phyloP scores from a whole-genome alignment of 2,329 filamentous ascomycete genomes.

The Leptographium galeiforme region DNA sequence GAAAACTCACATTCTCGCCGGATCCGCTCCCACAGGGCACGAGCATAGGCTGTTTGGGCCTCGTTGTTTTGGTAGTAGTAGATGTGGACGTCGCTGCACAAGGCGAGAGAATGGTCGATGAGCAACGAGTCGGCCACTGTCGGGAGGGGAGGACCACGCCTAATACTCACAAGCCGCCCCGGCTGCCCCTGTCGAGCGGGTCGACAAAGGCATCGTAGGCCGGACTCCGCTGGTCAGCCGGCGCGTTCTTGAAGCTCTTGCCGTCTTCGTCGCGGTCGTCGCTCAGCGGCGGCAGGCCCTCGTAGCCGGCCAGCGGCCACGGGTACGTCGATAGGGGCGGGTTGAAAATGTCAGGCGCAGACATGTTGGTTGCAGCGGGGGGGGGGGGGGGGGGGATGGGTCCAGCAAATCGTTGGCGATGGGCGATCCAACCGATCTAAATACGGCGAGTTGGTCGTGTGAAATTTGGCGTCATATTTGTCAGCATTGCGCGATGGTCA shows the following conservation, averaged over 20 bases:
- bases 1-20: constrained; percentile 55
- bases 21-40: constrained; percentile 63
- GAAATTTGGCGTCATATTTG: too few species aligned
- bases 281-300: constrained; percentile 40
- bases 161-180: constrained; percentile 54
- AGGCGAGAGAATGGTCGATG: neutral
- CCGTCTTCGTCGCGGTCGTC: constrained; percentile 54
- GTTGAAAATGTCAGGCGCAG: constrained; percentile 9
- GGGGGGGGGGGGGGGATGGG: too few species aligned
- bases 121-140: constrained; percentile 8
- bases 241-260: constrained; percentile 61
- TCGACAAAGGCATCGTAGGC: constrained; percentile 58
- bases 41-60: constrained; percentile 52
- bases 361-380: neutral
- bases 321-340: constrained; percentile 25
- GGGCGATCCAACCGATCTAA: too few species aligned
- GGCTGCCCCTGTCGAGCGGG: constrained; percentile 50
- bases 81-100: constrained; percentile 61
- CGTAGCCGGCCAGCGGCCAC: constrained; percentile 45
- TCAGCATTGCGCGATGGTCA: too few species aligned
- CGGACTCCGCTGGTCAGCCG: constrained; percentile 44
- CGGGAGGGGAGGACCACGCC: too few species aligned
- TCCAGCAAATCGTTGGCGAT: too few species aligned
- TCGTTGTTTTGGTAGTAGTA: constrained; percentile 60
- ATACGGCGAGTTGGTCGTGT: too few species aligned